phyloP scores from a whole-genome alignment of 1,284 basidiomycete genomes.

The Trametes versicolor region DNA sequence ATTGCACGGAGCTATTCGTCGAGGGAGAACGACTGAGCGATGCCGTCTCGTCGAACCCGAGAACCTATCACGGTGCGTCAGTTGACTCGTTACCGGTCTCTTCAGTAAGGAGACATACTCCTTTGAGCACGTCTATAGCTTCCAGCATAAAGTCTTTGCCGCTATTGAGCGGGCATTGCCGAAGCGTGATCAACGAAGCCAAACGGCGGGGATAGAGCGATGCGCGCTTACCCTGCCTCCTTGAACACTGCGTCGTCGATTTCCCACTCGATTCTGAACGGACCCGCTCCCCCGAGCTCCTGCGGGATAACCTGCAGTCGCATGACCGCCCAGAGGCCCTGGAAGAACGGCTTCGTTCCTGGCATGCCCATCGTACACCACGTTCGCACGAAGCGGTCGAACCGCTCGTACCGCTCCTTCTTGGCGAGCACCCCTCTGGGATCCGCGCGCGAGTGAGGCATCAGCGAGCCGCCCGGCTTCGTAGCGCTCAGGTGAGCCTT shows the following conservation, averaged over 20 bases:
- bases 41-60: constrained; percentile 71
- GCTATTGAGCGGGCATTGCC: constrained; percentile 50
- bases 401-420: constrained; percentile 77
- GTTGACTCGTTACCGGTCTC: constrained; percentile 5
- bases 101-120: constrained; percentile 57
- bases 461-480: constrained; percentile 75
- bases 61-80: constrained; percentile 41
- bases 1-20: constrained; percentile 46
- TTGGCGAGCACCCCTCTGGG: constrained; percentile 66
- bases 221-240: constrained; percentile 76
- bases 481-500: constrained; percentile 79
- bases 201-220: constrained; percentile 31
- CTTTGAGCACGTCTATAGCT: constrained; percentile 83
- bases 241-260: constrained; percentile 87
- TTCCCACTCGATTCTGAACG: constrained; percentile 76
- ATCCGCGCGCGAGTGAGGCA: constrained; percentile 72
- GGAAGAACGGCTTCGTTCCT: constrained; percentile 83
- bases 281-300: constrained; percentile 76
- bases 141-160: constrained; percentile 88
- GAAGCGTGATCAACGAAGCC: constrained; percentile 30
- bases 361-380: constrained; percentile 87
- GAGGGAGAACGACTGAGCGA: constrained; percentile 53
- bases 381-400: constrained; percentile 73
- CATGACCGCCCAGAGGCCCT: constrained; percentile 79
- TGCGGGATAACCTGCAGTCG: constrained; percentile 77